A percentile compares a stretch with the other conserved stretches of the same genome.
Evolutionary conservation across 176 grass and related monocot genomes (phyloP).

Genomic region (Cymbopogon citratus): DNA sequence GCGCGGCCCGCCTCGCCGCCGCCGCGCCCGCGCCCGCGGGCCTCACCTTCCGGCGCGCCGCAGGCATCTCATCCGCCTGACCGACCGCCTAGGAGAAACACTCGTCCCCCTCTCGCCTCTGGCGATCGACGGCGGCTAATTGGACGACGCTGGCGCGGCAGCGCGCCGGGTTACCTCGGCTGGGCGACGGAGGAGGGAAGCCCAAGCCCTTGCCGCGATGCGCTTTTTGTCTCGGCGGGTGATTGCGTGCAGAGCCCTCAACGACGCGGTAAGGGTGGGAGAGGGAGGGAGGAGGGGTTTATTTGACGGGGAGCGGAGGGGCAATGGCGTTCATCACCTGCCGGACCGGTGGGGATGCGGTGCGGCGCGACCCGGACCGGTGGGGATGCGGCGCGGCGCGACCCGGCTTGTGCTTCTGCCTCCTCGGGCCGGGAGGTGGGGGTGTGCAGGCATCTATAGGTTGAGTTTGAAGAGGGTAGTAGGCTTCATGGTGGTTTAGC

Average conservation of each 20-base stretch:
- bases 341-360: neutral
- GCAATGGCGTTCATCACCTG: constrained; percentile 20
- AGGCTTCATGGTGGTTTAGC: no score
- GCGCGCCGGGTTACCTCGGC: neutral
- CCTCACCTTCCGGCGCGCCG: constrained; percentile 48
- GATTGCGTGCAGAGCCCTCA: constrained; percentile 39
- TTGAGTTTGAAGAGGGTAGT: neutral
- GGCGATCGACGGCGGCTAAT: neutral
- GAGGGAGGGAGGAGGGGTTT: neutral
- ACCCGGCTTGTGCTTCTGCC: neutral
- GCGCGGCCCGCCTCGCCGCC: constrained; percentile 17
- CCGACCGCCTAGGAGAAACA: neutral
- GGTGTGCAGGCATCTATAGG: neutral
- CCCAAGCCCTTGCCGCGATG: neutral
- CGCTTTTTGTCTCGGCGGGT: neutral
- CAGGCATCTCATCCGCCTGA: constrained; percentile 37
- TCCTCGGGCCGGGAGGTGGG: neutral
- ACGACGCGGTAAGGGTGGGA: constrained; percentile 9
- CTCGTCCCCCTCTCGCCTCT: neutral
- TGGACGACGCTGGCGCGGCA: neutral
- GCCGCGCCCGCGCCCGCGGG: constrained; percentile 5
- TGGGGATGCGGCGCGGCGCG: constrained; percentile 12
- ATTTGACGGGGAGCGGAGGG: constrained; percentile 6
- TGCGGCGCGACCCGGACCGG: neutral
- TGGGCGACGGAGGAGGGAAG: neutral